Evolutionary conservation across 208 protist species (phyloP).

Genomic region (Leishmania guyanensis): DNA sequence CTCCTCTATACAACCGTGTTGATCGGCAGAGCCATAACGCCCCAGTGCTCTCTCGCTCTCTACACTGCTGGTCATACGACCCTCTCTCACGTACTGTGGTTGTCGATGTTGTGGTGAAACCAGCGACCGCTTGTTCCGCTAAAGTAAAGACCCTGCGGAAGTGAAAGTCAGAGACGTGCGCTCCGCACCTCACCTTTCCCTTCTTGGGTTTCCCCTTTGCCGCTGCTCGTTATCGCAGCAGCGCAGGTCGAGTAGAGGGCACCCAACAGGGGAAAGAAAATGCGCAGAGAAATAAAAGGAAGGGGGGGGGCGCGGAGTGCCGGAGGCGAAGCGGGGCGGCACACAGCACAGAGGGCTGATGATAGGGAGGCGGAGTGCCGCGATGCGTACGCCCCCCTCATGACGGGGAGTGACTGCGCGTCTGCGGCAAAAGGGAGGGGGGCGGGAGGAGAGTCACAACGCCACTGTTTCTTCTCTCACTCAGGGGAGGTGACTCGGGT

Average conservation of each 20-base stretch:
- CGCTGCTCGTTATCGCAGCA: background rate
- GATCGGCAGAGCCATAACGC: background rate
- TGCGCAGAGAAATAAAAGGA: background rate
- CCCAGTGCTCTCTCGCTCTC: background rate
- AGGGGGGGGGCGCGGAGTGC: background rate
- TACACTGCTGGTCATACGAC: background rate
- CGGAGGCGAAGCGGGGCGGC: background rate
- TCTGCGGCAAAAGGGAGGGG: background rate
- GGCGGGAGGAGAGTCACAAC: background rate
- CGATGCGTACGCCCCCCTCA: too few species aligned
- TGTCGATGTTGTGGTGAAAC: background rate
- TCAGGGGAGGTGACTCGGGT: background rate
- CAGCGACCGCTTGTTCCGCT: background rate
- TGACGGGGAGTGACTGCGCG: background rate
- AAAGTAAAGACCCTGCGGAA: background rate
- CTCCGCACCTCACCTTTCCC: background rate
- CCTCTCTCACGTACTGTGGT: background rate
- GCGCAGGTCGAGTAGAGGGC: background rate
- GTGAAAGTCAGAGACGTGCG: background rate
- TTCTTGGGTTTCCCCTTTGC: background rate
- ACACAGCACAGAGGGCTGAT: background rate
- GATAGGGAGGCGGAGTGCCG: background rate
- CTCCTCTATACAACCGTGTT: background rate
- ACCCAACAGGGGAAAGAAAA: background rate
- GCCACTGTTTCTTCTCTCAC: background rate